phyloP scores from a whole-genome alignment of 2,329 filamentous ascomycete species.

The Xylaria hypoxylon region DNA sequence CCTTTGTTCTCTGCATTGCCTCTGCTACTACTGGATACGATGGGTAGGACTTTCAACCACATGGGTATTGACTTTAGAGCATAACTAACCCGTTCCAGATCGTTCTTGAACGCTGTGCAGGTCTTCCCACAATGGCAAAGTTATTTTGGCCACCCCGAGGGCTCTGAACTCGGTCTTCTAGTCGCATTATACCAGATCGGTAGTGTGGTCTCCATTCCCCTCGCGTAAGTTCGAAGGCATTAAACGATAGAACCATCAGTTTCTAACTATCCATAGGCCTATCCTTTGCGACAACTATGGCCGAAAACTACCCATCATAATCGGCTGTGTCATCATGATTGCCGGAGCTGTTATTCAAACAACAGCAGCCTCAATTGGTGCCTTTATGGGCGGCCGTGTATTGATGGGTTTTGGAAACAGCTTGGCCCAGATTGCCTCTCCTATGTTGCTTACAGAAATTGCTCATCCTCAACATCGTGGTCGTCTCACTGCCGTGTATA shows the following conservation, averaged over 20 bases:
- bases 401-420: slow-evolving; percentile 68
- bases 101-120: slow-evolving; percentile 60
- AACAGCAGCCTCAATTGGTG: slow-evolving; percentile 57
- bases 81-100: slow-evolving; percentile 48
- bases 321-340: slow-evolving; percentile 64
- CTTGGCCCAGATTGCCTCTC: slow-evolving; percentile 63
- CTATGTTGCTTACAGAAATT: slow-evolving; percentile 64
- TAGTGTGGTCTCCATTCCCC: slow-evolving; percentile 66
- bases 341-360: slow-evolving; percentile 68
- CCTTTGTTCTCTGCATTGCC: slow-evolving; percentile 63
- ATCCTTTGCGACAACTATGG: slow-evolving; percentile 66
- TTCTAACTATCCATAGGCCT: slow-evolving; percentile 52
- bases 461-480: slow-evolving; percentile 67
- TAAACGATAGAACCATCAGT: background rate
- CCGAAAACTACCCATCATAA: slow-evolving; percentile 57
- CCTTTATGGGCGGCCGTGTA: slow-evolving; percentile 68
- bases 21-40: slow-evolving; percentile 69
- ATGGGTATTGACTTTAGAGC: background rate
- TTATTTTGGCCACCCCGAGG: slow-evolving; percentile 61
- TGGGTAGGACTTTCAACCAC: slow-evolving; percentile 54
- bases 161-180: slow-evolving; percentile 63
- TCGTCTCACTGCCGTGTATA: slow-evolving; percentile 65
- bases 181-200: slow-evolving; percentile 71
- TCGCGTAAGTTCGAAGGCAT: slow-evolving; percentile 58
- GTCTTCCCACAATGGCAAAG: slow-evolving; percentile 59